Evolutionary conservation across 1,139 yeast genomes (phyloP).

Genomic region (Debaryomycetaceae sp.): DNA sequence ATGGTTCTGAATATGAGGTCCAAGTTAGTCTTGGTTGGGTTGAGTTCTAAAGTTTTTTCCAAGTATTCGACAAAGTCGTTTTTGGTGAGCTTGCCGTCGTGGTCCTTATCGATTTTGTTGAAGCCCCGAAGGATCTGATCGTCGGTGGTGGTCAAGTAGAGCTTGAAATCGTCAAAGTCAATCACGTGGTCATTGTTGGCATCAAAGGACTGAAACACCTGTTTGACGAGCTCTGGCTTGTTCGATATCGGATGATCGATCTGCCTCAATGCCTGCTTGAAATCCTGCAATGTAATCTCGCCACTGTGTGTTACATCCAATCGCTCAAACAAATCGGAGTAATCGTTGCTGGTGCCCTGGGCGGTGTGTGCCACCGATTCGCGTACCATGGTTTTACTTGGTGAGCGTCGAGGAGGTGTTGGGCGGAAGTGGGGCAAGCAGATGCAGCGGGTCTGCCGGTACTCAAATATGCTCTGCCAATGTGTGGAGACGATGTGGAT

Average conservation of each 20-base stretch:
- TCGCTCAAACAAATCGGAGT: constrained; percentile 34
- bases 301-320: constrained; percentile 55
- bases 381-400: background rate
- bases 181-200: constrained; percentile 51
- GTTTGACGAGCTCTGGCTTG: constrained; percentile 55
- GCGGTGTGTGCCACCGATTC: constrained; percentile 1
- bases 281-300: constrained; percentile 50
- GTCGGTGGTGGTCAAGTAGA: constrained; percentile 60
- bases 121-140: constrained; percentile 70
- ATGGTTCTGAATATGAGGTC: constrained; percentile 57
- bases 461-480: too few relatives aligned
- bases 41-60: constrained; percentile 44
- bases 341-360: constrained; percentile 15
- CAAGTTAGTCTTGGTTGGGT: constrained; percentile 52
- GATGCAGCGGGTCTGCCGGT: too few relatives aligned
- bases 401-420: background rate
- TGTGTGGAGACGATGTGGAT: too few relatives aligned
- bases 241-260: constrained; percentile 65
- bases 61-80: constrained; percentile 67
- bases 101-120: constrained; percentile 62
- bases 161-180: constrained; percentile 58
- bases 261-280: constrained; percentile 48
- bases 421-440: background rate
- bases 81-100: constrained; percentile 68
- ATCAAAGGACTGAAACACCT: constrained; percentile 55